These are phyloP conservation scores for Pleurostoma richardsiae DNA, from an alignment of 2,329 filamentous ascomycete genomes.

Conservation along the genomic window DNA sequence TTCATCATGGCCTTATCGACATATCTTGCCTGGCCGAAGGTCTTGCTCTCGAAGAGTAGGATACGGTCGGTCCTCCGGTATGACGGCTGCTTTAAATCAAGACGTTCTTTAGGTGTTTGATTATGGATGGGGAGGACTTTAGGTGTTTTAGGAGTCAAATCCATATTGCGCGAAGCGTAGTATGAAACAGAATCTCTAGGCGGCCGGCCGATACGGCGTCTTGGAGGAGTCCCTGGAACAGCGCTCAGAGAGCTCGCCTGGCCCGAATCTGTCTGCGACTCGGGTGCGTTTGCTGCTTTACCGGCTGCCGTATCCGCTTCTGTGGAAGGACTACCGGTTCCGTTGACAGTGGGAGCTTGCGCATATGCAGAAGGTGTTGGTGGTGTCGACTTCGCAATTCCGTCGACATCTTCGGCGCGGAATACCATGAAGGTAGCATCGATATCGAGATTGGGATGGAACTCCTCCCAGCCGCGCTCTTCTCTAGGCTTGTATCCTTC, in stretches of 20 bases:
- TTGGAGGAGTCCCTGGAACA: conserved; percentile 29
- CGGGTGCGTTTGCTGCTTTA: conserved; percentile 34
- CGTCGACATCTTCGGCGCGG: conserved; percentile 80
- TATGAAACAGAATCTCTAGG: conserved; percentile 47
- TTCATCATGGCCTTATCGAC: conserved; percentile 96
- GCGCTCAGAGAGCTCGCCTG: conserved; percentile 12
- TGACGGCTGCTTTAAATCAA: conserved; percentile 71
- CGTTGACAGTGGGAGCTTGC: conserved; percentile 31
- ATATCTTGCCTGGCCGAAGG: conserved; percentile 79
- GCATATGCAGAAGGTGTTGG: conserved; percentile 24
- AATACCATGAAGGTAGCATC: conserved; percentile 75
- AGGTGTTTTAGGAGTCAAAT: conserved; percentile 48
- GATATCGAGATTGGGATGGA: conserved; percentile 91
- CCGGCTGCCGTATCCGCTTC: conserved; percentile 36
- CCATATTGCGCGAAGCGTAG: conserved; percentile 44
- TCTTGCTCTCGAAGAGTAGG: conserved; percentile 76
- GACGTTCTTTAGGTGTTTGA: conserved; percentile 73
- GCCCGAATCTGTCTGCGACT: conserved; percentile 25
- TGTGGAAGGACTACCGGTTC: conserved; percentile 39
- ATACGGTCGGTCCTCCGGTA: conserved; percentile 78
- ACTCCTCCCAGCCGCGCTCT: conserved; percentile 96
- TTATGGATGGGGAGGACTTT: conserved; percentile 73
- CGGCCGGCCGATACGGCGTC: conserved; percentile 38
- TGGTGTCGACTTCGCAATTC: conserved; percentile 48
- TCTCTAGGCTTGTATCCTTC: conserved; percentile 97